phyloP scores from a whole-genome alignment of 441 rosid species.

The Adansonia rubrostipa region DNA sequence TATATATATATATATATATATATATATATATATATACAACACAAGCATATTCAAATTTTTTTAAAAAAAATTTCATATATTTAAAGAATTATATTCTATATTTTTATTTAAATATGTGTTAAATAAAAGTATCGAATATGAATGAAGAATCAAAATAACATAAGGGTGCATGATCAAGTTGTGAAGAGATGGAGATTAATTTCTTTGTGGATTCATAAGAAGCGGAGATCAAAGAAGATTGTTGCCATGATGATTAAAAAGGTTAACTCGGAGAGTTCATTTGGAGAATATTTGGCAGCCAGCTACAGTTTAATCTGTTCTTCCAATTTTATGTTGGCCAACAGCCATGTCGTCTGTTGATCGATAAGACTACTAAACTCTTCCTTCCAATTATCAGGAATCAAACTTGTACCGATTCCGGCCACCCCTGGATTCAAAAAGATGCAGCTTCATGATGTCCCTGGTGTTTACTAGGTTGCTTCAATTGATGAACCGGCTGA shows the following conservation, averaged over 20 bases:
- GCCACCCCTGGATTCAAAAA: conserved; percentile 83
- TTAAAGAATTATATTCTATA: no score
- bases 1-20: no score
- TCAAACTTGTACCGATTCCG: no score
- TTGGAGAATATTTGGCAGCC: conserved; percentile 94
- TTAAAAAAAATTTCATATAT: no score
- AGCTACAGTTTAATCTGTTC: conserved; percentile 85
- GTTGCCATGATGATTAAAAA: conserved; percentile 97
- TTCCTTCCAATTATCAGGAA: no score
- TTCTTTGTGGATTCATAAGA: conserved; percentile 91
- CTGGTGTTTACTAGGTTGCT: conserved; percentile 50
- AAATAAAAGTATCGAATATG: no score
- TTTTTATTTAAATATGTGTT: no score
- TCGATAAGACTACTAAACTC: no score
- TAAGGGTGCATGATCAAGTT: conserved; percentile 64
- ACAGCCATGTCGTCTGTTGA: no score
- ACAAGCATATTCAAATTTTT: no score
- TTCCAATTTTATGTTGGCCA: conserved; percentile 80
- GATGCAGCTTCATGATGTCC: conserved; percentile 80
- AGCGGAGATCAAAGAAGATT: conserved; percentile 84
- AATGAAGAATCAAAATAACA: no score
- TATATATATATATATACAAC: no score
- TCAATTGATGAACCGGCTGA: conserved; percentile 93
- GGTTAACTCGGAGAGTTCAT: conserved; percentile 83
- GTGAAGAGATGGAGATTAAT: conserved; percentile 88